These are phyloP conservation scores for Diaporthe citriasiana DNA, from an alignment of 2,329 filamentous ascomycete genomes.

Conservation along the genomic window DNA sequence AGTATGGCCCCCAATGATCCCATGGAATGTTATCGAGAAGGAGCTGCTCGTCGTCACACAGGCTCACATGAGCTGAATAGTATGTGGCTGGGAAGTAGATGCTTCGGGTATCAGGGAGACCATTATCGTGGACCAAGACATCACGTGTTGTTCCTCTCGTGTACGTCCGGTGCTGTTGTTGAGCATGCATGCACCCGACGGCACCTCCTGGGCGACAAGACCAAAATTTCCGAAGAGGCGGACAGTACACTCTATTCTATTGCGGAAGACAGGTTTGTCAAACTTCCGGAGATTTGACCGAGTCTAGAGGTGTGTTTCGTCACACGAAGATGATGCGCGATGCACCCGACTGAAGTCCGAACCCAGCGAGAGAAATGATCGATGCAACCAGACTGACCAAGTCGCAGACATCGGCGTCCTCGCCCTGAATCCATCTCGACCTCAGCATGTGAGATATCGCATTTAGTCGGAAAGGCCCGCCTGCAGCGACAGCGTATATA, in stretches of 20 bases:
- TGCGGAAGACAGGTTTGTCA: background rate
- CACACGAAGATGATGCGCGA: background rate
- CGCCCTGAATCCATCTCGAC: background rate
- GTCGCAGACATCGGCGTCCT: slow-evolving; percentile 10
- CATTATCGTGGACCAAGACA: slow-evolving; percentile 15
- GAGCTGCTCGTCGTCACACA: slow-evolving; percentile 9
- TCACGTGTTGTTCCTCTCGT: slow-evolving; percentile 14
- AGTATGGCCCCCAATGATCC: background rate
- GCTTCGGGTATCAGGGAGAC: background rate
- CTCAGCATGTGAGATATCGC: slow-evolving; percentile 23
- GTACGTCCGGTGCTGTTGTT: background rate
- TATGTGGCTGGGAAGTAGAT: slow-evolving; percentile 8
- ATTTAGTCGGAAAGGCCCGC: slow-evolving; percentile 15
- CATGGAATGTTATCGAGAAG: slow-evolving; percentile 1
- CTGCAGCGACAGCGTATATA: slow-evolving; percentile 12
- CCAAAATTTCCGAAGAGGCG: background rate
- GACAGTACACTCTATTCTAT: background rate
- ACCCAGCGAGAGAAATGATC: slow-evolving; percentile 11
- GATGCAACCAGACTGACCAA: background rate
- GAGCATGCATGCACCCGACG: slow-evolving; percentile 29
- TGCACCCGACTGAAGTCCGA: background rate
- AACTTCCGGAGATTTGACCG: slow-evolving; percentile 4
- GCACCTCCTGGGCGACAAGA: slow-evolving; percentile 11
- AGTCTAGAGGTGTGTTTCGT: slow-evolving; percentile 8
- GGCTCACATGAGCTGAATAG: slow-evolving; percentile 9